Base-by-base conservation (phyloP, 352 stramenopile genomes). In the Globisporangium splendens region DNA sequence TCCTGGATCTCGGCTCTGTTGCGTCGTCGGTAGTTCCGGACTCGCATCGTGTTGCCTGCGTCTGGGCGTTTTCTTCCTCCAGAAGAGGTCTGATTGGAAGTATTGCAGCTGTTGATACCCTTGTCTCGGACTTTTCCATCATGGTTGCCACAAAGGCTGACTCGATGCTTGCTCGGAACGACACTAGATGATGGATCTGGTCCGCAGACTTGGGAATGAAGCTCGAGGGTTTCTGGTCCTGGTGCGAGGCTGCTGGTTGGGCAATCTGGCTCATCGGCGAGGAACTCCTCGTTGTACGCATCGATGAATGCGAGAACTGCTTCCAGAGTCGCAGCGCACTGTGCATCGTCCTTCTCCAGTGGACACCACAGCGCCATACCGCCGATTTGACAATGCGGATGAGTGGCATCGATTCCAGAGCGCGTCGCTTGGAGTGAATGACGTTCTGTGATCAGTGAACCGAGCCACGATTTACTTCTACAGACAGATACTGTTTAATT, bases 1-100 rank as follows among this genome's bases (percentile, higher is more conserved):
- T 63, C 61, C 28, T 50, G 47, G 5, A 64, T 46, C 44, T 70
- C 66, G 12, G 62, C 50, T n/a, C 56, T 58, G 7, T 43, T 43
- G 38, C 38, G 38, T 10, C 14, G 10, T 3, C 38, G 10, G 38
- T 43, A 43, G 10, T 17, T 43, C 38, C 38, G 10, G 38, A 43
- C 38, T 10, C 11, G 14, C 38, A 17, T 43, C 38, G 38, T 43
- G 38, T 43, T 43, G 24, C 24, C 24, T 17, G 38, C 38, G 11
- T 43, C 38, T 43, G 11, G 38, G 8, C 14, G 3, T 43, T 43
- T 43, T 13, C 38, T 13, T 43, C 38, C 2, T 31, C 2, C 5
- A 31, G 24, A 31, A 2, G 5, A 5, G 24, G 24, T 31, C 5
- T 5, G 24, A 6, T 31, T 31, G 2, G 5, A 31, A 31, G 2